Evolutionary conservation across 1,139 yeast species (phyloP), one percentile per base, ranked within the genome.

Genomic region (Blastobotrys malaysiensis): DNA sequence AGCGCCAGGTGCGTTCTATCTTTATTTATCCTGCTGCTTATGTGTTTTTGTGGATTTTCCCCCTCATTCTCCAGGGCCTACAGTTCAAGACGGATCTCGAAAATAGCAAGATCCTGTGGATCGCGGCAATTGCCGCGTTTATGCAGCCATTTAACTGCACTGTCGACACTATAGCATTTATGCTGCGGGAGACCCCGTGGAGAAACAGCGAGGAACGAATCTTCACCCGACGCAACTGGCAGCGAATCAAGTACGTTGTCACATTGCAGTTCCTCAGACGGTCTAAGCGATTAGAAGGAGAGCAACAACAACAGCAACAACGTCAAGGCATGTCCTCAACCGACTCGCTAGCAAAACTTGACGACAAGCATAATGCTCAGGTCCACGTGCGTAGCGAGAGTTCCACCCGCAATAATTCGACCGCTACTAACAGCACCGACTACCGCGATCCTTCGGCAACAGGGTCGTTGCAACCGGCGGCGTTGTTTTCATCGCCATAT

Each of bases 11-110:
- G 79, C 83, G 83, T 61, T 77, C 86, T 18, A 85, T 90, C 51
- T 88, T 90, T 68, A 77, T 90, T 45, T 90, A 90, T 67, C 97
- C 97, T 1, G 73, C 86, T 45, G 87, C 96, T 1, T 90, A 88
- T 68, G 76, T 87, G 54, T 75, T 87, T 45, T 71, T 89, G 50
- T 89, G 97, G 96, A 67, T 85, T 14, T 84, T 88, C 61, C 97
- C 97, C 0, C 80, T 88, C 58, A 78, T 85, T n/a, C 77, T 83
- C 45, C 87, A 86, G 64, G 75, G 82, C 50, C 76, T 88, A 6
- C 88, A 83, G 66, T 73, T 73, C 56, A 71, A 73, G 51, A 1
- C 77, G 74, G 77, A 78, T 0, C 39, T 31, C 16, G 39, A 31
- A 16, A 31, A 11, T 3, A 31, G 39, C 39, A 83, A 86, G 0